A percentile compares a stretch with the other conserved stretches of the same genome.
Evolutionary conservation across 2,329 filamentous ascomycete species (phyloP).

Genomic region (Neophaeococcomyces aloes): DNA sequence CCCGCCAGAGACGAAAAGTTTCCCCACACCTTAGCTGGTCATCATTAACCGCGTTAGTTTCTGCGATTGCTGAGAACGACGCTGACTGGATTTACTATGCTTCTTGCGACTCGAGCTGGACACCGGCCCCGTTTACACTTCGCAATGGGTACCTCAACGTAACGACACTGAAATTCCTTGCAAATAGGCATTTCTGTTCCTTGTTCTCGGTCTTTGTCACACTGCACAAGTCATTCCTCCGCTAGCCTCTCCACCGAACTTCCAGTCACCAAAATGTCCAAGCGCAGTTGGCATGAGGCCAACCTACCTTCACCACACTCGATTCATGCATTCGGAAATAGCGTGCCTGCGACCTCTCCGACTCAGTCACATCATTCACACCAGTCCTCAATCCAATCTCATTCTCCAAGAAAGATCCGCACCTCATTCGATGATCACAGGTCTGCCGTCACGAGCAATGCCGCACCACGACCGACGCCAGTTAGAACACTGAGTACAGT

Average conservation of each 20-base stretch:
- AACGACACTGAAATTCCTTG: too few relatives aligned
- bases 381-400: conserved; percentile 3
- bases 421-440: conserved; percentile 16
- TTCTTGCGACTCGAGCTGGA: too few relatives aligned
- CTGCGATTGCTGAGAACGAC: too few relatives aligned
- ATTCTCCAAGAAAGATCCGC: conserved; percentile 15
- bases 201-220: background rate
- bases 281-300: conserved; percentile 22
- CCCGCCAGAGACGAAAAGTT: background rate
- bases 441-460: conserved; percentile 1
- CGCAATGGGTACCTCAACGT: too few relatives aligned
- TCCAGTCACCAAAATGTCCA: conserved; percentile 15
- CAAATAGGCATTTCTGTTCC: too few relatives aligned
- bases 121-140: too few relatives aligned
- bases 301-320: conserved; percentile 19
- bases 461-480: conserved; percentile 1
- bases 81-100: too few relatives aligned
- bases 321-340: background rate
- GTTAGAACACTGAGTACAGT: conserved; percentile 10
- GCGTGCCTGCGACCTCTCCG: conserved; percentile 13
- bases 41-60: background rate
- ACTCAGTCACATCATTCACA: conserved; percentile 8
- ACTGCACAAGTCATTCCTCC: background rate
- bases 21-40: background rate
- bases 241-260: background rate